Evolutionary conservation across 2,329 filamentous ascomycete genomes (phyloP).

Genomic region (Paracoccidioides brasiliensis): DNA sequence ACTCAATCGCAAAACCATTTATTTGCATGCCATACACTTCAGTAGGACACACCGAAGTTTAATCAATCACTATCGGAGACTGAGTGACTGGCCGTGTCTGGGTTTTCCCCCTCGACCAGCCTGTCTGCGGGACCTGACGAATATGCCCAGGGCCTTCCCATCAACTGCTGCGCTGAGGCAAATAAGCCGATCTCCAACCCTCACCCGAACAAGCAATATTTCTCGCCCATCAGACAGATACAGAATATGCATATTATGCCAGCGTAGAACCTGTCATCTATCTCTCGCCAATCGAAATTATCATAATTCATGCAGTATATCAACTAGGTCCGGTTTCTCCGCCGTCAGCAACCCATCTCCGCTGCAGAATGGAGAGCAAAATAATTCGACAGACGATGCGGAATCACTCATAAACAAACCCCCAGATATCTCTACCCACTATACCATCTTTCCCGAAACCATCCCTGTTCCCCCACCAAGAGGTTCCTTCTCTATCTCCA

Average conservation of each 20-base stretch:
- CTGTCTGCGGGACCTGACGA: background rate
- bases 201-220: background rate
- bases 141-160: background rate
- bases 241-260: slow-evolving; percentile 3
- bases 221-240: background rate
- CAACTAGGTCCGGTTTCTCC: slow-evolving; percentile 2
- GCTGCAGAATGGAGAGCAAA: background rate
- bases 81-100: background rate
- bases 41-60: background rate
- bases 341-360: background rate
- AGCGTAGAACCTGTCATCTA: background rate
- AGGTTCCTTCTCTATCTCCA: slow-evolving; percentile 63
- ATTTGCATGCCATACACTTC: background rate
- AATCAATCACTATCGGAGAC: background rate
- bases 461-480: slow-evolving; percentile 62
- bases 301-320: background rate
- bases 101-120: background rate
- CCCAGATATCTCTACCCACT: slow-evolving; percentile 48
- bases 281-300: background rate
- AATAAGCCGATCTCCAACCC: background rate
- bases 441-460: slow-evolving; percentile 75
- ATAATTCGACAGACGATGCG: background rate
- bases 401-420: slow-evolving; percentile 8
- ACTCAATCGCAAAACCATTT: background rate
- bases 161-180: background rate